phyloP scores from a whole-genome alignment of 108 stramenopile species.

The Cyclotella atomus region DNA sequence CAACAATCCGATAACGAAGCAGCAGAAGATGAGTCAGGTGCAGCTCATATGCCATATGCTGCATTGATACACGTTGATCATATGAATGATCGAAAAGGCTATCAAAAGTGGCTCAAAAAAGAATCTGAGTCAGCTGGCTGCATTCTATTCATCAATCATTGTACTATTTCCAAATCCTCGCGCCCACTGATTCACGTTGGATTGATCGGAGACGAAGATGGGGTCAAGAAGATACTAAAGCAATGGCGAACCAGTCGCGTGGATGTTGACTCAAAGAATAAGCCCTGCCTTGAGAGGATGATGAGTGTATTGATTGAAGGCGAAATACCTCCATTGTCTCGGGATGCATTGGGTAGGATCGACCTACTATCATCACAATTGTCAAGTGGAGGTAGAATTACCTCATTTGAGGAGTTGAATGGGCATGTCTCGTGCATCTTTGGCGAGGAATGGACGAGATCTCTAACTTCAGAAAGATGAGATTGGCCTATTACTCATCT shows the following conservation, averaged over 20 bases:
- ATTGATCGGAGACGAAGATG: constrained; percentile 47
- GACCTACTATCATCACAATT: background rate
- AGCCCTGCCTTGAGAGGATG: constrained; percentile 74
- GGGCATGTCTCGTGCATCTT: background rate
- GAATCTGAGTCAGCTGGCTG: constrained; percentile 37
- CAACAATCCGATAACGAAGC: constrained; percentile 15
- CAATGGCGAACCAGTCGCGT: constrained; percentile 77
- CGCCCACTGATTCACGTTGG: constrained; percentile 63
- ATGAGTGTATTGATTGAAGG: constrained; percentile 71
- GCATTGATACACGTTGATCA: constrained; percentile 77
- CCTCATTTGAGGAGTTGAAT: constrained; percentile 8
- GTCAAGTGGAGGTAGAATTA: background rate
- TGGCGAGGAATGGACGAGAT: background rate
- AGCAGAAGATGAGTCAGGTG: background rate
- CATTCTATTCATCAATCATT: constrained; percentile 39
- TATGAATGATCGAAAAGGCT: constrained; percentile 76
- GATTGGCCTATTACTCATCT: background rate
- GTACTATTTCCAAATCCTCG: background rate
- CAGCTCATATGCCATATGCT: constrained; percentile 35
- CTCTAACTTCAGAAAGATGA: background rate
- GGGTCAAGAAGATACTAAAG: constrained; percentile 60
- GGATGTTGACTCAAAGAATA: constrained; percentile 74
- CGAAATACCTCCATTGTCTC: background rate
- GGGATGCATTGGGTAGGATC: background rate
- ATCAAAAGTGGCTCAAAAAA: constrained; percentile 76